These are phyloP conservation scores for Hyaloscypha finlandica DNA, from an alignment of 495 filamentous ascomycete genomes.

Conservation along the genomic window DNA sequence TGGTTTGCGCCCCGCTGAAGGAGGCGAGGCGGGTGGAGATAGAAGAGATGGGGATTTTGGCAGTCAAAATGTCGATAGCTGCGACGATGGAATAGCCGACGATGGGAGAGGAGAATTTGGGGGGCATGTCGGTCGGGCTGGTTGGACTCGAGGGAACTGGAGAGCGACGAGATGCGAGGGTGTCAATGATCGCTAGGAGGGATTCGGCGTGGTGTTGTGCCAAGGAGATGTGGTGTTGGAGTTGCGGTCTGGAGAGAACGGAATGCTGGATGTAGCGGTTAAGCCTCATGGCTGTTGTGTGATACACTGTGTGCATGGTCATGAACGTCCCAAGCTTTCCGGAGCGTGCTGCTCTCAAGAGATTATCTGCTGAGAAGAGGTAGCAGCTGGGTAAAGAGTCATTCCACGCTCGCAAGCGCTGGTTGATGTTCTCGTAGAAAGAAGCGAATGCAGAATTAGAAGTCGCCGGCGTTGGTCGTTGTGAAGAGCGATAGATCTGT, in stretches of 20 bases:
- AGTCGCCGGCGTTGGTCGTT: constrained; percentile 43
- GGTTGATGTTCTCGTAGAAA: constrained; percentile 52
- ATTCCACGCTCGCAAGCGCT: constrained; percentile 53
- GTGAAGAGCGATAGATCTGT: constrained; percentile 54
- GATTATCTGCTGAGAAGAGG: constrained; percentile 50
- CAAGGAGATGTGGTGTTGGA: constrained; percentile 42
- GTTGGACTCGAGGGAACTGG: constrained; percentile 27
- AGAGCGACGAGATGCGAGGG: constrained; percentile 7
- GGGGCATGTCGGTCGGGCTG: constrained; percentile 27
- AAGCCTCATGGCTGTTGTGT: constrained; percentile 60
- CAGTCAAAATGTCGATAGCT: constrained; percentile 50
- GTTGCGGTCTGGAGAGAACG: constrained; percentile 35
- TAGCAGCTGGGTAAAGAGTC: constrained; percentile 47
- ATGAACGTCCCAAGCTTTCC: constrained; percentile 56
- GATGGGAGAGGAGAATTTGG: constrained; percentile 44
- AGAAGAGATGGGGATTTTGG: constrained; percentile 35
- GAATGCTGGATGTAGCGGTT: constrained; percentile 58
- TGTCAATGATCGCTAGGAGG: constrained; percentile 39
- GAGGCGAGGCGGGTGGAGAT: constrained; percentile 18
- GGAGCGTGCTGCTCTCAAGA: constrained; percentile 46
- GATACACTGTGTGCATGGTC: constrained; percentile 62
- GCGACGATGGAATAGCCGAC: constrained; percentile 46
- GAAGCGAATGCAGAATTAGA: constrained; percentile 28
- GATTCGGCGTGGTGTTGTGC: constrained; percentile 46
- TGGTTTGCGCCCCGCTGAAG: constrained; percentile 22